Base-by-base conservation (phyloP, 202 grass and related monocot species). In the Setaria viridis region DNA sequence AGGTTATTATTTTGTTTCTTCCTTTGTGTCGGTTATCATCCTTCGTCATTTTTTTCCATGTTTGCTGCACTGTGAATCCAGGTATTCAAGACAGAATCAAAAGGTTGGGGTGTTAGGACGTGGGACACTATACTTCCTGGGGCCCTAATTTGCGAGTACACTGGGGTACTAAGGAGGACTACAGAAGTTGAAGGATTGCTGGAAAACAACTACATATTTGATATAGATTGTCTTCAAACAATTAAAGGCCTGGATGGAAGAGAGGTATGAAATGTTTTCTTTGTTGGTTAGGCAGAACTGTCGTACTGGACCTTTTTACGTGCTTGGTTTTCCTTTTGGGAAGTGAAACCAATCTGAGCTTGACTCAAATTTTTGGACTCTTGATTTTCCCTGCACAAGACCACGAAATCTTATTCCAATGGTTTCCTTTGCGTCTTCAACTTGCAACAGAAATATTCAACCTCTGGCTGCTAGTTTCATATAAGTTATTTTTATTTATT, bases 151-250 rank as follows among this genome's bases (percentile, higher is more conserved):
- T 97, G 94, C 30, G 94, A 94, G 46, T 94, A 97, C 80, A 89
- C 81, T 43, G 92, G 94, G 15, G 74, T 90, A 79, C 39, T 94
- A 54, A 94, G 56, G 56, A 90, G 78, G 80, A 86, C 86, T 5
- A 70, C 66, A 10, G 90, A 97, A 7, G 77, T 87, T 17, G 90
- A 94, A 37, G 85, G 87, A 59, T 80, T 81, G 29, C 42, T 76
- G 51, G 88, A 89, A 9, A 97, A 92, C 53, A 97, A 88, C 10
- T 94, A 94, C 73, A 83, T 97, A 83, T 97, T 97, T 85, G 94
- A 97, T 60, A 94, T 94, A 54, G 92, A 97, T 62, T 97, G 94
- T 78, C 67, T 94, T 55, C 78, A 97, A 50, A 97, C 90, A 21
- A 92, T 94, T 67, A 94, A 97, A 70, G 92, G 94, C 11, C 16